A percentile compares a stretch with the other conserved stretches of the same genome.
phyloP scores from a whole-genome alignment of 192 early-diverging fungal species.

The Chytriomyces sp. region DNA sequence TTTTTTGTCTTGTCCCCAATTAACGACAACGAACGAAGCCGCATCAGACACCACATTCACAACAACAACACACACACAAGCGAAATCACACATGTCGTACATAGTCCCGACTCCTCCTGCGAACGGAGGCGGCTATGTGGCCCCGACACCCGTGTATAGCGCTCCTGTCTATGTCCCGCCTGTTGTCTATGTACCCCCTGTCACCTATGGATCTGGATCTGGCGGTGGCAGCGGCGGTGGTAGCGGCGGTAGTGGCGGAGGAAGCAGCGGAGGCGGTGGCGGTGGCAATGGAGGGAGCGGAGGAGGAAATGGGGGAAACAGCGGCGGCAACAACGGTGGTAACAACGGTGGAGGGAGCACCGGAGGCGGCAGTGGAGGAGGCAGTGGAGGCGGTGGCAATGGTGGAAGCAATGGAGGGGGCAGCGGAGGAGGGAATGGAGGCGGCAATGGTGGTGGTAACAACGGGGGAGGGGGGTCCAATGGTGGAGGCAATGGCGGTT shows the following conservation, averaged over 20 bases:
- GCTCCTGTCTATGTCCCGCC: no score
- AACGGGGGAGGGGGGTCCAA: neutral
- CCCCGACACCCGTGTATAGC: no score
- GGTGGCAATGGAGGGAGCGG: neutral
- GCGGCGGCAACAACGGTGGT: neutral
- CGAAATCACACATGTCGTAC: no score
- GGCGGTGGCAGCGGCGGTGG: neutral
- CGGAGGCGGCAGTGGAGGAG: neutral
- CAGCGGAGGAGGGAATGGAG: neutral
- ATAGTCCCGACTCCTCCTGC: no score
- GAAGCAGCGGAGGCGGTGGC: neutral
- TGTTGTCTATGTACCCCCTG: no score
- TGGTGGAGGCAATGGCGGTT: neutral
- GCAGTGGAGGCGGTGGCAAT: neutral
- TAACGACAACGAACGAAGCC: no score
- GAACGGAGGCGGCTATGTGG: no score
- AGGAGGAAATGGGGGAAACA: neutral
- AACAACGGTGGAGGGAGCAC: neutral
- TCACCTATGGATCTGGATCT: conserved; percentile 5
- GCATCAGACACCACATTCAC: no score
- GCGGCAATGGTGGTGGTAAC: neutral
- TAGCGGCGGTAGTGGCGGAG: neutral
- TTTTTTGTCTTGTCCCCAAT: no score
- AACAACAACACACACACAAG: no score
- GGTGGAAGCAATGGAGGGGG: neutral